These are phyloP conservation scores for Lipomyces sp. DNA, from an alignment of 805 yeast species.

Conservation along the genomic window DNA sequence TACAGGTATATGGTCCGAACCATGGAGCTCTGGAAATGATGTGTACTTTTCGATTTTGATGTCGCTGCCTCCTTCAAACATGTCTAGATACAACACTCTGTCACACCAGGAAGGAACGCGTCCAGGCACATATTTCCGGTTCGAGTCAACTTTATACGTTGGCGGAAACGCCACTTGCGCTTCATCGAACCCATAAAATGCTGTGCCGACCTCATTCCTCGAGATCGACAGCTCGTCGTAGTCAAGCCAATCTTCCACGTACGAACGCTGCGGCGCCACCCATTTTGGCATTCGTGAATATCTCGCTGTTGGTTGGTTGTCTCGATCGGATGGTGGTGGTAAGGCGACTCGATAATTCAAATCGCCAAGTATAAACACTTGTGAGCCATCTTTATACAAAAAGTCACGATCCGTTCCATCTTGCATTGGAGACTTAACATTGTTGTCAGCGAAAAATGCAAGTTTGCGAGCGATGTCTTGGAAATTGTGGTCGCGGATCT, in stretches of 20 bases:
- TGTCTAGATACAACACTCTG: constrained; percentile 65
- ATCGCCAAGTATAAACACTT: constrained; percentile 81
- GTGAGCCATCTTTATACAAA: constrained; percentile 57
- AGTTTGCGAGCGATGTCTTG: constrained; percentile 56
- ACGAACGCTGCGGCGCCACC: constrained; percentile 25
- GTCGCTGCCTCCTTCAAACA: constrained; percentile 43
- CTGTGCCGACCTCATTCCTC: constrained; percentile 48
- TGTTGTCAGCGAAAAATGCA: constrained; percentile 53
- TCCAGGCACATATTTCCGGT: constrained; percentile 57
- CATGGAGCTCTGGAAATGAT: constrained; percentile 53
- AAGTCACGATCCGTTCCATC: constrained; percentile 52
- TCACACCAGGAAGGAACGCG: constrained; percentile 92
- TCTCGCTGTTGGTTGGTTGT: neutral
- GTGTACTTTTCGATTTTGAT: constrained; percentile 52
- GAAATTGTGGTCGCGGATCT: constrained; percentile 60
- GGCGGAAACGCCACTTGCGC: constrained; percentile 70
- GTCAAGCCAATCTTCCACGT: constrained; percentile 41
- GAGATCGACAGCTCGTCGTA: constrained; percentile 59
- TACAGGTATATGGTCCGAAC: constrained; percentile 86
- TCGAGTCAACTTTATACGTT: constrained; percentile 68
- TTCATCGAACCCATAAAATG: constrained; percentile 70
- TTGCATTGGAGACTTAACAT: constrained; percentile 4
- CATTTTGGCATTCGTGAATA: constrained; percentile 13
- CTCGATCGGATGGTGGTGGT: neutral
- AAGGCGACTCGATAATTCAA: constrained; percentile 66